Evolutionary conservation across 2,329 filamentous ascomycete species (phyloP).

Genomic region (Alternaria brassicicola): DNA sequence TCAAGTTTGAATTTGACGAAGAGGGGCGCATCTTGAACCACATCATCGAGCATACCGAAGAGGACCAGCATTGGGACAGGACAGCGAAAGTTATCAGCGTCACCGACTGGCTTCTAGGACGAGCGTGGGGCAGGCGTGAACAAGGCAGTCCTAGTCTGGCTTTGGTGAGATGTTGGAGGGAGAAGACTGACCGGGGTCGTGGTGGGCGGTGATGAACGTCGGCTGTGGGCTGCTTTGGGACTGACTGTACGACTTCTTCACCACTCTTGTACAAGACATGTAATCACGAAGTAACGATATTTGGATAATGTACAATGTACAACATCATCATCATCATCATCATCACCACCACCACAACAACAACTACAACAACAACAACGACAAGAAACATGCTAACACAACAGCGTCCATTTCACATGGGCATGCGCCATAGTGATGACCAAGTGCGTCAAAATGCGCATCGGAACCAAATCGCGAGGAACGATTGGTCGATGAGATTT

Average conservation of each 20-base stretch:
- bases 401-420: background rate
- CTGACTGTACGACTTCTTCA: too few relatives aligned
- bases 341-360: too few relatives aligned
- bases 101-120: slow-evolving; percentile 92
- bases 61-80: slow-evolving; percentile 80
- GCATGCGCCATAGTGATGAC: background rate
- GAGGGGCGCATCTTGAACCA: slow-evolving; percentile 84
- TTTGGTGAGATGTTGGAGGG: slow-evolving; percentile 34
- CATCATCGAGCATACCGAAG: slow-evolving; percentile 91
- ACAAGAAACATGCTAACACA: slow-evolving; percentile 2
- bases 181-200: slow-evolving; percentile 10
- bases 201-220: slow-evolving; percentile 4
- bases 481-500: background rate
- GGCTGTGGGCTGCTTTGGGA: background rate
- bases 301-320: background rate
- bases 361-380: background rate
- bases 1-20: slow-evolving; percentile 93
- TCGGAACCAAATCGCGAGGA: background rate
- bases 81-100: slow-evolving; percentile 86
- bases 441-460: background rate
- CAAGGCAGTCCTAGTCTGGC: slow-evolving; percentile 54
- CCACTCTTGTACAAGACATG: slow-evolving; percentile 35
- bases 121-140: slow-evolving; percentile 64
- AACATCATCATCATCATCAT: too few relatives aligned
- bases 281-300: slow-evolving; percentile 23